These are phyloP conservation scores for Penicillium concentricum DNA, from an alignment of 2,329 filamentous ascomycete species.

Conservation along the genomic window DNA sequence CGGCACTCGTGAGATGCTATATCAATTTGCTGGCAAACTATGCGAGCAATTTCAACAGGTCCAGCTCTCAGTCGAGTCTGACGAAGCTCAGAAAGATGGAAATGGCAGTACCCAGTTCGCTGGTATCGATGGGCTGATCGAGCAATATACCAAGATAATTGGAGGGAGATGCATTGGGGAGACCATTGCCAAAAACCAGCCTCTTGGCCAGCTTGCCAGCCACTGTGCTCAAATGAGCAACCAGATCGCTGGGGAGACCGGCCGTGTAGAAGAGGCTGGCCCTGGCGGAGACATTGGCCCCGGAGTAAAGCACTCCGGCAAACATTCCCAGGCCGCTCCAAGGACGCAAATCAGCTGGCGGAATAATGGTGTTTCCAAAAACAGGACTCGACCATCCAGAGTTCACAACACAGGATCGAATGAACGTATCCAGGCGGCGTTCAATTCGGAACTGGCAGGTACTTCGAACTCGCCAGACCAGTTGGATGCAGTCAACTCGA, in stretches of 20 bases:
- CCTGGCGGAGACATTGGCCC: background rate
- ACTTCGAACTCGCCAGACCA: background rate
- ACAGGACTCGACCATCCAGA: background rate
- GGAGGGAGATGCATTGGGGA: background rate
- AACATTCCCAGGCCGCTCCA: background rate
- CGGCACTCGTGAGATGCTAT: background rate
- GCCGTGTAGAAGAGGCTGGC: background rate
- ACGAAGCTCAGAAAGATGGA: background rate
- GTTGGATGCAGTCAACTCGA: background rate
- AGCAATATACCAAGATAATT: background rate
- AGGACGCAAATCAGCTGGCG: background rate
- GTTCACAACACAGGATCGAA: background rate
- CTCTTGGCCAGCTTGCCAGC: background rate
- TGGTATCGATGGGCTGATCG: background rate
- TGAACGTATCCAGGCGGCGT: background rate
- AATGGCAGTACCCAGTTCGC: background rate
- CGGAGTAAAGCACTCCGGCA: background rate
- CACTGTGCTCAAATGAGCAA: background rate
- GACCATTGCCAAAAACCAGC: no score
- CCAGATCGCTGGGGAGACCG: background rate
- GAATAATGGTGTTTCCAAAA: background rate
- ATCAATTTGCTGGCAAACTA: background rate
- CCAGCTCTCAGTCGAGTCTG: background rate
- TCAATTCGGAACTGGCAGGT: background rate
- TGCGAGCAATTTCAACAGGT: background rate